Evolutionary conservation across 192 early-diverging fungal species (phyloP).

Genomic region (Gryganskiella cystojenkinii): DNA sequence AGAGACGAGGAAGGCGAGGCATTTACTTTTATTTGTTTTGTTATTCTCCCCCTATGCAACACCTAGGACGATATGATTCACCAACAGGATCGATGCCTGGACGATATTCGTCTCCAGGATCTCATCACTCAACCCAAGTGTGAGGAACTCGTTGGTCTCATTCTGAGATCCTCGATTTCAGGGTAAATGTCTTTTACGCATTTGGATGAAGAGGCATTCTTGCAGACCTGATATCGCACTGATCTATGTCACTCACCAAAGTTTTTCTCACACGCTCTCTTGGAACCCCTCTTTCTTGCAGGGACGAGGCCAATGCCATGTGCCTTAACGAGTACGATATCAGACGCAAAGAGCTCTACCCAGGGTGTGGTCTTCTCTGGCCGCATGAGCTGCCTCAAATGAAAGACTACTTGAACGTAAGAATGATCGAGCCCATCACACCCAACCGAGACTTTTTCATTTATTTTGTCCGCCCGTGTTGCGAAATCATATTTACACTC

Average conservation of each 20-base stretch:
- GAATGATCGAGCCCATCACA: too few species aligned
- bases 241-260: background rate
- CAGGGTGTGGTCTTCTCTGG: conserved; percentile 65
- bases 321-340: conserved; percentile 73
- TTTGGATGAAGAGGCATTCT: background rate
- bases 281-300: background rate
- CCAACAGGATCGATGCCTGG: conserved; percentile 47
- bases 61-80: background rate
- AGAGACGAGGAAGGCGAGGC: too few species aligned
- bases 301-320: conserved; percentile 16
- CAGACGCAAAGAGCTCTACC: conserved; percentile 54
- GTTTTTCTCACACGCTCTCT: background rate
- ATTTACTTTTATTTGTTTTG: too few species aligned
- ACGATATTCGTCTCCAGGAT: conserved; percentile 22
- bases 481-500: too few species aligned
- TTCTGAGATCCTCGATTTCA: conserved; percentile 1
- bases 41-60: too few species aligned
- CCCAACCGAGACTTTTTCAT: too few species aligned
- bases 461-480: too few species aligned
- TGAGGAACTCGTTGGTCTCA: conserved; percentile 43
- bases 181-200: background rate
- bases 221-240: background rate
- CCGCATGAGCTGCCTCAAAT: conserved; percentile 62
- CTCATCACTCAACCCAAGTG: conserved; percentile 49
- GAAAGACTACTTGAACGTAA: conserved; percentile 63